phyloP scores from a whole-genome alignment of 2,329 filamentous ascomycete genomes.

The Beauveria varroae region DNA sequence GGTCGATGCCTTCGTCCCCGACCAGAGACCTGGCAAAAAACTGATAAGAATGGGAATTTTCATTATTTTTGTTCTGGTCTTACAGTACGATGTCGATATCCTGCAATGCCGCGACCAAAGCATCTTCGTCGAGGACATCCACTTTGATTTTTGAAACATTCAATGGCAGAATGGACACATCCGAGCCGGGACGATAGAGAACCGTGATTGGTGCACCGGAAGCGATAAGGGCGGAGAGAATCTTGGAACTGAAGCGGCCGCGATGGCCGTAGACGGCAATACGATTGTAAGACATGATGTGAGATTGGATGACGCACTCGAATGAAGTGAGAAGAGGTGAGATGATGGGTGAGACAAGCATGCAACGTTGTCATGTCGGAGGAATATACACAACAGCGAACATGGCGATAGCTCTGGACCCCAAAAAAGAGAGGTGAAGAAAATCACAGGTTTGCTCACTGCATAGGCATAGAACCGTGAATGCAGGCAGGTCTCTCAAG shows the following conservation, averaged over 20 bases:
- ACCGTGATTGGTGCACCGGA: not conserved
- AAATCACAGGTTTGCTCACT: too few species aligned
- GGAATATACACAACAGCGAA: too few species aligned
- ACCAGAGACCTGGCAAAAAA: not conserved
- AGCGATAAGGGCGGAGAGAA: not conserved
- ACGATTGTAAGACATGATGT: conserved; percentile 1
- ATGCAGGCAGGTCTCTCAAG: too few species aligned
- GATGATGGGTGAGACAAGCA: too few species aligned
- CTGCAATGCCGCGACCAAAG: not conserved
- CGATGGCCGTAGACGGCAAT: conserved; percentile 1
- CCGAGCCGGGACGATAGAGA: not conserved
- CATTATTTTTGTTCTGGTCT: not conserved
- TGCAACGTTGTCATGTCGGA: too few species aligned
- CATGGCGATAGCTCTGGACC: too few species aligned
- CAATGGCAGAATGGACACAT: not conserved
- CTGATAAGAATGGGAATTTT: not conserved
- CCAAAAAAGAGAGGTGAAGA: too few species aligned
- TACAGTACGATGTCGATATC: conserved; percentile 1
- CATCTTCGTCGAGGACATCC: not conserved
- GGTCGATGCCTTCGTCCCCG: not conserved
- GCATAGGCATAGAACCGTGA: too few species aligned
- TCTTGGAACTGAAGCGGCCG: not conserved
- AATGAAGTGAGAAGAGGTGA: too few species aligned
- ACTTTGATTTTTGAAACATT: not conserved
- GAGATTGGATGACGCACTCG: too few species aligned